Percentiles rank a stretch among this genome's conserved stretches.
phyloP scores from a whole-genome alignment of 2,329 filamentous ascomycete species.

The Harringtonia lauricola region DNA sequence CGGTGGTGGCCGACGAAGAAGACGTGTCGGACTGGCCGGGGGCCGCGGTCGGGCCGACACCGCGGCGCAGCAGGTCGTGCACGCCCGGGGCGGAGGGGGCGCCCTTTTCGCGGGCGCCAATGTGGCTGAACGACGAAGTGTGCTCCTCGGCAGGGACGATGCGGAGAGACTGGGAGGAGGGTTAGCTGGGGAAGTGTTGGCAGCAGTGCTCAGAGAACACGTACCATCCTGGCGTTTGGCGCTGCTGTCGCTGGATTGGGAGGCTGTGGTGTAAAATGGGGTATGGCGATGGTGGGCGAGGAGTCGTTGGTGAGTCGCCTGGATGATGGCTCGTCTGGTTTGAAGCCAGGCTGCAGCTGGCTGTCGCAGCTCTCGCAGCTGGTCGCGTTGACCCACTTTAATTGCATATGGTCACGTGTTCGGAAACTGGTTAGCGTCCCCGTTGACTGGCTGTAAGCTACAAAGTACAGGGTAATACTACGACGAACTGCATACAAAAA shows the following conservation, averaged over 20 bases:
- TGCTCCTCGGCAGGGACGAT: slow-evolving; percentile 66
- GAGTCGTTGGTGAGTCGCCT: no score
- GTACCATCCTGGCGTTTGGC: no score
- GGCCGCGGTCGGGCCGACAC: slow-evolving; percentile 51
- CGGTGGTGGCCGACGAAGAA: slow-evolving; percentile 23
- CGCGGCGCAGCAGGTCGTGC: slow-evolving; percentile 84
- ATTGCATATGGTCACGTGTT: neutral
- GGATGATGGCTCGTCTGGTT: no score
- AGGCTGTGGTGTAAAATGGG: no score
- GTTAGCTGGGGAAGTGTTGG: neutral
- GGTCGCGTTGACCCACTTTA: neutral
- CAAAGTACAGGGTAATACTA: neutral
- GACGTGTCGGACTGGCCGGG: slow-evolving; percentile 27
- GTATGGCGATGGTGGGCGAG: no score
- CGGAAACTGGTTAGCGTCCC: slow-evolving; percentile 6
- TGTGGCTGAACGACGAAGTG: slow-evolving; percentile 54
- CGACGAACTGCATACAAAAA: no score
- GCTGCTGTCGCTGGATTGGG: no score
- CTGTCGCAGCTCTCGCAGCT: slow-evolving; percentile 8
- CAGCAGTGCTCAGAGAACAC: neutral
- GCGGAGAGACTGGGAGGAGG: slow-evolving; percentile 61
- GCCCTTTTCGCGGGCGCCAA: slow-evolving; percentile 42
- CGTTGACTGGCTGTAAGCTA: no score
- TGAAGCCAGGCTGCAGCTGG: slow-evolving; percentile 12
- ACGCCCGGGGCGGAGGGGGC: slow-evolving; percentile 89